A percentile compares a stretch with the other conserved stretches of the same genome.
These are phyloP conservation scores for Cardamine chenopodiifolia DNA, from an alignment of 345 rosid genomes.

Conservation along the genomic window DNA sequence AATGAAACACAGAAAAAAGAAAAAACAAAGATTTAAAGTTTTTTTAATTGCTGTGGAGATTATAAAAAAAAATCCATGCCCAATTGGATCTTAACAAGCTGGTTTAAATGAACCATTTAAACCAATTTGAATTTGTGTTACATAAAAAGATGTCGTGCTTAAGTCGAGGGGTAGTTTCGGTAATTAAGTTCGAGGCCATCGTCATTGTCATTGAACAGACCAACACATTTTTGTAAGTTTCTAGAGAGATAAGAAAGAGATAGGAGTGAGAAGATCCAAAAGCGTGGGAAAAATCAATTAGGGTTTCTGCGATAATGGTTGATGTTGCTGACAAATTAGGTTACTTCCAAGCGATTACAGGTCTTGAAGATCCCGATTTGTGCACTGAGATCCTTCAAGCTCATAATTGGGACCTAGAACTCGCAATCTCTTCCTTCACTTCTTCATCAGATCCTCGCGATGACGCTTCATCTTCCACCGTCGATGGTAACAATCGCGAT, in stretches of 20 bases:
- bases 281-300: conserved; percentile 22
- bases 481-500: conserved; percentile 1
- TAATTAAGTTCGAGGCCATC: background rate
- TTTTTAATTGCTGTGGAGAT: background rate
- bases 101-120: background rate
- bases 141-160: background rate
- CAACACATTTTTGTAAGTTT: conserved; percentile 30
- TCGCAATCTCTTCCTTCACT: conserved; percentile 90
- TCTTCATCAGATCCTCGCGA: conserved; percentile 37
- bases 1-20: no score
- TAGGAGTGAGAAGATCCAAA: conserved; percentile 15
- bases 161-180: background rate
- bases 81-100: background rate
- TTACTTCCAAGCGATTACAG: conserved; percentile 91
- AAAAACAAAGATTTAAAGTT: no score
- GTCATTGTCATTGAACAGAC: conserved; percentile 32
- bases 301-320: conserved; percentile 53
- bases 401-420: conserved; percentile 97
- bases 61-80: background rate
- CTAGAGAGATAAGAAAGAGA: conserved; percentile 33
- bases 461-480: conserved; percentile 37
- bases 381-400: conserved; percentile 97
- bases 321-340: conserved; percentile 87
- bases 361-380: conserved; percentile 85
- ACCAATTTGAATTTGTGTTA: conserved; percentile 2